These are phyloP conservation scores for Vigna hirtella DNA, from an alignment of 306 rosid species.

Conservation along the genomic window DNA sequence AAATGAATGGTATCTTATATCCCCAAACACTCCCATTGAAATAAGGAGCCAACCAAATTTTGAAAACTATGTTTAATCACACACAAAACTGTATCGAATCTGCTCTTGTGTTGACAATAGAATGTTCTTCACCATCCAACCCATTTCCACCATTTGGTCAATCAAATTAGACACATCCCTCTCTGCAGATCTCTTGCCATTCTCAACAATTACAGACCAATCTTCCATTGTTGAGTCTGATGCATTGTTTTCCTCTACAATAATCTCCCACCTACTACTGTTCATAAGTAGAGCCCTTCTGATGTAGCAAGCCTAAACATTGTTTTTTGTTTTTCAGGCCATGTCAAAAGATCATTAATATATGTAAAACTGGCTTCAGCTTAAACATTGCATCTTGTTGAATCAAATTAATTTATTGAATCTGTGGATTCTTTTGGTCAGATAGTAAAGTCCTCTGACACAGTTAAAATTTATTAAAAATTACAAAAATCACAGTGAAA, in stretches of 20 bases:
- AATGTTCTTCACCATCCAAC: slow-evolving; percentile 78
- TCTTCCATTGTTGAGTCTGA: slow-evolving; percentile 54
- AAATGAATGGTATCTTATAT: slow-evolving; percentile 7
- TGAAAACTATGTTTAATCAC: slow-evolving; percentile 51
- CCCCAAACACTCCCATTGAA: slow-evolving; percentile 48
- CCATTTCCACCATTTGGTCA: slow-evolving; percentile 62
- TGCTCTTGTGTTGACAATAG: slow-evolving; percentile 68
- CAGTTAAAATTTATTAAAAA: background rate
- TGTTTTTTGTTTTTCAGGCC: background rate
- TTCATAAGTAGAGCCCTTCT: slow-evolving; percentile 57
- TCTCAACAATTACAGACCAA: slow-evolving; percentile 69
- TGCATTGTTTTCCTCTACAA: slow-evolving; percentile 40
- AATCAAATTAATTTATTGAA: slow-evolving; percentile 9
- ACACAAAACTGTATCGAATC: slow-evolving; percentile 65
- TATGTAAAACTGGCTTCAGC: slow-evolving; percentile 16
- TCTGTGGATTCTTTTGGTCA: slow-evolving; percentile 5
- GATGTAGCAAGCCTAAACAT: slow-evolving; percentile 72
- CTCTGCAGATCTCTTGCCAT: slow-evolving; percentile 62
- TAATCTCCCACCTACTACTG: slow-evolving; percentile 48
- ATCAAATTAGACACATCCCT: slow-evolving; percentile 55
- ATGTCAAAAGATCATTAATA: slow-evolving; percentile 15
- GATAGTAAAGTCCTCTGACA: background rate
- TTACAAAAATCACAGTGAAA: background rate
- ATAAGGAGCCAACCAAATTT: slow-evolving; percentile 42
- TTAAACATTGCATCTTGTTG: background rate